Conservation (phyloP, 208 protist species). For the Novymonas esmeraldas region DNA sequence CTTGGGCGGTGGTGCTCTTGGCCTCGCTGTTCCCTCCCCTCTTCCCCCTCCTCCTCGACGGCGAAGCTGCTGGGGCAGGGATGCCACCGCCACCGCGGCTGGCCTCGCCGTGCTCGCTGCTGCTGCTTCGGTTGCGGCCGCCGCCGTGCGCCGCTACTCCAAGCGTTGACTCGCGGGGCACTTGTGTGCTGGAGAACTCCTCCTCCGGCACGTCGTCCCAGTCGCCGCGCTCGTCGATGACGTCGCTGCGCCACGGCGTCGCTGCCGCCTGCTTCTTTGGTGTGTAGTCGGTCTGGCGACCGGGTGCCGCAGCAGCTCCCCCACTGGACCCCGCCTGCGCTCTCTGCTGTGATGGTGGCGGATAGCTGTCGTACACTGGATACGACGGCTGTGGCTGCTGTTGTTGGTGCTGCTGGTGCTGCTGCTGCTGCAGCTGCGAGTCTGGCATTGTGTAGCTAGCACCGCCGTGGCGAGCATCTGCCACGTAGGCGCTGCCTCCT, state of each 20-base stretch:
- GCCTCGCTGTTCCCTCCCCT: constrained; percentile 6
- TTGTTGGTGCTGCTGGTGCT: constrained; percentile 18
- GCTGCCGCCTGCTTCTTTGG: too few relatives aligned
- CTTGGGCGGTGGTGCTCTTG: not conserved
- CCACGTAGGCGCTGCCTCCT: not conserved
- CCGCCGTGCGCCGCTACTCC: too few relatives aligned
- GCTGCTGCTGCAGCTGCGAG: not conserved
- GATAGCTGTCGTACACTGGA: not conserved
- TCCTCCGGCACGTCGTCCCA: too few relatives aligned
- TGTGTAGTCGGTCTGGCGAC: too few relatives aligned
- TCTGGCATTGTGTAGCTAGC: not conserved
- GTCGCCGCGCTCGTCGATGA: too few relatives aligned
- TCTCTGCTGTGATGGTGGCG: too few relatives aligned
- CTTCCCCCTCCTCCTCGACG: constrained; percentile 21
- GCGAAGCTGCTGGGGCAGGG: constrained; percentile 2
- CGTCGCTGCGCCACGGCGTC: too few relatives aligned
- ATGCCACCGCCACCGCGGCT: not conserved
- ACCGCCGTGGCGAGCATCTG: constrained; percentile 2
- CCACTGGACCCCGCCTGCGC: too few relatives aligned
- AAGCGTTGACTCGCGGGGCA: too few relatives aligned
- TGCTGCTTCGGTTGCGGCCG: not conserved
- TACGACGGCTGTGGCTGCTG: constrained; percentile 3
- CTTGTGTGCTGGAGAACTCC: too few relatives aligned
- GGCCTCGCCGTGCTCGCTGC: not conserved
- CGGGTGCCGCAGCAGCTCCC: too few relatives aligned